Conservation (phyloP, 2,329 filamentous ascomycete genomes). For the Helotiales sp. region DNA sequence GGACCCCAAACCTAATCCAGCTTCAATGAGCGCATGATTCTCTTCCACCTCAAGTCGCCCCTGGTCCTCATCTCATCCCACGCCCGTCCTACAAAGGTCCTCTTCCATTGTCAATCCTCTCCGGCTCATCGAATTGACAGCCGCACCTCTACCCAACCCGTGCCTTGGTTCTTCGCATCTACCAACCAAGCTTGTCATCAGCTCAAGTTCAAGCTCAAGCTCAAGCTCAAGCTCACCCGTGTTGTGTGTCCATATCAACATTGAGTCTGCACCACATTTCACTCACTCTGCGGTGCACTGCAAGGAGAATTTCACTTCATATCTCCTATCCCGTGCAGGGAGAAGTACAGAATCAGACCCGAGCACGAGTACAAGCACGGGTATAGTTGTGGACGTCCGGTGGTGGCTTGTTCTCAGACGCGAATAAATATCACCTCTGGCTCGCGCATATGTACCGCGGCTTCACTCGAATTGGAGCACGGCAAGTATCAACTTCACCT, state of each 20-base stretch:
- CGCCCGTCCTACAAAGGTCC: background rate
- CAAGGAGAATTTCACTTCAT: background rate
- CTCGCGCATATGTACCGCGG: conserved; percentile 2
- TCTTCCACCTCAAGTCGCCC: background rate
- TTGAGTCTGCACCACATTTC: background rate
- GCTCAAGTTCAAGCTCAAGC: background rate
- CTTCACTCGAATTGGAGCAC: background rate
- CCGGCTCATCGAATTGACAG: background rate
- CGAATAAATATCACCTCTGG: background rate
- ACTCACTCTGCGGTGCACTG: background rate
- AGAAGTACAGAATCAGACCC: background rate
- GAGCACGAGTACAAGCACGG: background rate
- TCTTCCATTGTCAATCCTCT: background rate
- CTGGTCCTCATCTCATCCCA: too few relatives aligned
- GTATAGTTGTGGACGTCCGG: background rate
- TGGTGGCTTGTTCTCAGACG: background rate
- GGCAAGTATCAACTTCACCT: background rate
- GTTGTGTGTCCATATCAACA: background rate
- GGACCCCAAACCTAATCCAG: conserved; percentile 7
- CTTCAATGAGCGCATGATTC: conserved; percentile 15
- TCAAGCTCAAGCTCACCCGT: background rate
- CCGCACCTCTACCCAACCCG: background rate
- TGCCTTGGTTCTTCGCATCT: background rate
- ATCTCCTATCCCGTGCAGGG: background rate
- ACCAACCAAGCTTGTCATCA: background rate